These are phyloP conservation scores for Neurospora sp. DNA, from an alignment of 495 filamentous ascomycete genomes.

Conservation along the genomic window DNA sequence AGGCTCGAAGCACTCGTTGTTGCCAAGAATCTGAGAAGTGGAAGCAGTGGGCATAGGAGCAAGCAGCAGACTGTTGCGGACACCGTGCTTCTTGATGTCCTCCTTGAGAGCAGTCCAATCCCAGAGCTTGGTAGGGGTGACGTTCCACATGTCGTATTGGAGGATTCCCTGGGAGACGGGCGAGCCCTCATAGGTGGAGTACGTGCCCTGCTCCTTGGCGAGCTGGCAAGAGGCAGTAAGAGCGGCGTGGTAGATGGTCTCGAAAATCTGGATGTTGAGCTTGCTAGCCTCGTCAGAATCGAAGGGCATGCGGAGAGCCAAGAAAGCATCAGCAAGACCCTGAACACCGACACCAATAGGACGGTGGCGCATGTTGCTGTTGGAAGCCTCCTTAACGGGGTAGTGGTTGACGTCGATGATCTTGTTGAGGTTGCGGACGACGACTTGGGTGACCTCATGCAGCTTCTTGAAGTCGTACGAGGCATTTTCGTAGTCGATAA, in stretches of 20 bases:
- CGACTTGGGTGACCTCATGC: slow-evolving; percentile 81
- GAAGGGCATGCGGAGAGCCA: slow-evolving; percentile 92
- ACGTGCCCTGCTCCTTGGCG: slow-evolving; percentile 71
- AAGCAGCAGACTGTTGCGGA: slow-evolving; percentile 88
- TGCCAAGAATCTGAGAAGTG: slow-evolving; percentile 92
- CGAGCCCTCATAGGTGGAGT: slow-evolving; percentile 84
- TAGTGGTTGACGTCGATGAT: slow-evolving; percentile 98
- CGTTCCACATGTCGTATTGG: slow-evolving; percentile 98
- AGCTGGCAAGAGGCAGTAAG: slow-evolving; percentile 81
- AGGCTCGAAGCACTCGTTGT: slow-evolving; percentile 99
- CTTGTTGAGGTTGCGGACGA: slow-evolving; percentile 90
- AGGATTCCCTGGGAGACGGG: slow-evolving; percentile 92
- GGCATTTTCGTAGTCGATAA: slow-evolving; percentile 70
- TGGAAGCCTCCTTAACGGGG: slow-evolving; percentile 83
- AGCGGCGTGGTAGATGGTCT: slow-evolving; percentile 97
- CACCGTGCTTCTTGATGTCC: slow-evolving; percentile 79
- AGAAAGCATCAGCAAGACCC: slow-evolving; percentile 97
- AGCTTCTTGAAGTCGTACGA: slow-evolving; percentile 91
- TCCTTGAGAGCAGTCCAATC: slow-evolving; percentile 88
- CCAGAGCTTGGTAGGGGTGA: slow-evolving; percentile 88
- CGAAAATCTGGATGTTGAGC: slow-evolving; percentile 96
- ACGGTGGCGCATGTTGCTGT: slow-evolving; percentile 90
- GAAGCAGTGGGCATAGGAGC: slow-evolving; percentile 97
- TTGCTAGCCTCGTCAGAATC: slow-evolving; percentile 88
- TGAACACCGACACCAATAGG: slow-evolving; percentile 95